Percentiles rank a stretch among this genome's conserved stretches.
phyloP scores from a whole-genome alignment of 768 basidiomycete species.

The Tricholoma hemisulphureum region DNA sequence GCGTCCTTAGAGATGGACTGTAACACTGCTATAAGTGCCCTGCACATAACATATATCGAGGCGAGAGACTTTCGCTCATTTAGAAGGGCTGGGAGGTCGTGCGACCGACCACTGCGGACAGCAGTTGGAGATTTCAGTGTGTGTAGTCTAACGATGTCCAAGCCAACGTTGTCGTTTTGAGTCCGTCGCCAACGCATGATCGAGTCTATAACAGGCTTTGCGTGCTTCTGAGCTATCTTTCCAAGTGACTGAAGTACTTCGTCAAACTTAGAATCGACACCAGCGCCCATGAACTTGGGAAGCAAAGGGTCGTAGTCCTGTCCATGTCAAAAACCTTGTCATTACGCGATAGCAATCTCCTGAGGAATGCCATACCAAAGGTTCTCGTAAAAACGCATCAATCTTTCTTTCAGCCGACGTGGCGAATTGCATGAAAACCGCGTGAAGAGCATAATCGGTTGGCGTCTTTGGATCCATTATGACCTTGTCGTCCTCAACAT shows the following conservation, averaged over 20 bases:
- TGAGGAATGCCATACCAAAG: constrained; percentile 49
- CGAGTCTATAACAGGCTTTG: constrained; percentile 81
- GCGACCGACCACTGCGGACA: constrained; percentile 35
- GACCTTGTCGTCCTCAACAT: constrained; percentile 68
- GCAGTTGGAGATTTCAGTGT: constrained; percentile 36
- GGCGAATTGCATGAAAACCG: constrained; percentile 85
- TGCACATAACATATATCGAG: constrained; percentile 87
- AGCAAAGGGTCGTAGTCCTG: constrained; percentile 74
- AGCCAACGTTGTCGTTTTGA: constrained; percentile 60
- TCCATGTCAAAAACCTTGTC: not conserved
- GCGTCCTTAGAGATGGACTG: constrained; percentile 72
- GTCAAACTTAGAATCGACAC: constrained; percentile 78
- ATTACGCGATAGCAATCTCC: not conserved
- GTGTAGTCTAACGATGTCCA: constrained; percentile 54
- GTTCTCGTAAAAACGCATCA: constrained; percentile 66
- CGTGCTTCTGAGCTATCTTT: constrained; percentile 80
- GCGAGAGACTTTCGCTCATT: constrained; percentile 78
- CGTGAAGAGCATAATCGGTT: constrained; percentile 84
- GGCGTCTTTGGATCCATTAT: constrained; percentile 76
- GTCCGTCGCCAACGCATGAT: constrained; percentile 84
- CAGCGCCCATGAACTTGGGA: constrained; percentile 64
- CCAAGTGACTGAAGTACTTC: constrained; percentile 81
- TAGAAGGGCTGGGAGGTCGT: constrained; percentile 51
- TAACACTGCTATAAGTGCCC: constrained; percentile 77
- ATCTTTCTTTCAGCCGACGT: constrained; percentile 78